Evolutionary conservation across 2,329 filamentous ascomycete genomes (phyloP), one percentile per base, ranked within the genome.

Genomic region (Sclerotinia trifoliorum): DNA sequence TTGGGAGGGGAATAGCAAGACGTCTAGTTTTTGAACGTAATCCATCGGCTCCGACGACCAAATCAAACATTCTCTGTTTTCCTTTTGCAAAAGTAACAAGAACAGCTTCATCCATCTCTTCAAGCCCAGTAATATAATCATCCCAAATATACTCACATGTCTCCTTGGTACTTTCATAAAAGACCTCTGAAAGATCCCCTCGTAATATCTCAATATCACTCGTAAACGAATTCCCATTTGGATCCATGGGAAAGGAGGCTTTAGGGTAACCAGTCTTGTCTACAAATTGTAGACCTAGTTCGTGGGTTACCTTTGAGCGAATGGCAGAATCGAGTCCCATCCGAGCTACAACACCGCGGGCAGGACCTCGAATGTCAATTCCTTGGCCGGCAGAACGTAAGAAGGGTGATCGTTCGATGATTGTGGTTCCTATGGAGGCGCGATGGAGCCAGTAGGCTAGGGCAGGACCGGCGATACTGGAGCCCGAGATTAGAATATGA

Each of bases 371-470:
- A 3, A 88, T 78, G 71, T 88, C 86, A 39, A 88, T 75, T 57
- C 86, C 84, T 13, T 83, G 80, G 0, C 86, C 86, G 0, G 78
- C 78, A 1, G 80, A 76, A 2, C 85, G 81, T 0, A 86, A 75
- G 48, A 5, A 78, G 73, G 56, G 71, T 77, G 5, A 80, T 78
- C 71, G 79, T 71, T 83, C 82, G 48, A 83, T 72, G 39, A 83
- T 69, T 1, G 79, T 80, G 55, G 81, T 74, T 44, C 73, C 69
- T 66, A 79, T 76, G 39, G 78, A 77, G 32, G 76, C 70, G 57
- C 77, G 77, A 4, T 82, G 77, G 29, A 87, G 80, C 77, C 82
- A 83, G 75, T 80, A 82, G 48, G 84, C 84, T 15, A 85, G 75
- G 6, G 82, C 78, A 15, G 79, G 79, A 17, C 78, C 78, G 15